Conservation (phyloP, 2,329 filamentous ascomycete species). For the Cercospora zeina region DNA sequence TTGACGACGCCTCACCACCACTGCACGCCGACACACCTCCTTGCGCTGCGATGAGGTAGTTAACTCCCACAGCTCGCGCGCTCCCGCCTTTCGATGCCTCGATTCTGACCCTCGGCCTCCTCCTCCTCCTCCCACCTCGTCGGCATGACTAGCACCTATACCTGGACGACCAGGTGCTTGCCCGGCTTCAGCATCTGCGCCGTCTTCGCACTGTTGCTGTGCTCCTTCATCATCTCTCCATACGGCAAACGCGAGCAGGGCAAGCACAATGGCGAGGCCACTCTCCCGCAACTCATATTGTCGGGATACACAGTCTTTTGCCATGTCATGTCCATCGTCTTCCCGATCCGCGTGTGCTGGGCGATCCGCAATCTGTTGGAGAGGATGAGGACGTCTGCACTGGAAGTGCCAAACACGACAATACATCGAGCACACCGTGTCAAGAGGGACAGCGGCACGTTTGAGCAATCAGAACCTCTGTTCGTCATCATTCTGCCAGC, state of each 20-base stretch:
- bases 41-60: constrained; percentile 6
- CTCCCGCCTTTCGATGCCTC: constrained; percentile 12
- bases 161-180: constrained; percentile 36
- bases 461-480: constrained; percentile 43
- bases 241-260: constrained; percentile 33
- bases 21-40: constrained; percentile 11
- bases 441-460: constrained; percentile 28
- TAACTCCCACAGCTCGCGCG: neutral
- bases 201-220: constrained; percentile 32
- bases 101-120: constrained; percentile 8
- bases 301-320: constrained; percentile 63
- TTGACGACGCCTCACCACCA: constrained; percentile 13
- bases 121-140: neutral
- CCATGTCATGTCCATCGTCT: constrained; percentile 63
- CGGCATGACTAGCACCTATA: constrained; percentile 30
- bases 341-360: constrained; percentile 64
- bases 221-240: constrained; percentile 35
- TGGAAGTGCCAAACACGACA: constrained; percentile 27
- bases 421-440: constrained; percentile 26
- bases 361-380: constrained; percentile 60
- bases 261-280: constrained; percentile 34
- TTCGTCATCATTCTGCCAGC: constrained; percentile 71
- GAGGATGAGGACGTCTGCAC: constrained; percentile 31
- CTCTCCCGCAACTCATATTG: constrained; percentile 35
- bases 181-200: constrained; percentile 34